Percentiles rank a stretch among this genome's conserved stretches.
Conservation (phyloP, 192 early-diverging fungal genomes). For the Obelidium mucronatum region DNA sequence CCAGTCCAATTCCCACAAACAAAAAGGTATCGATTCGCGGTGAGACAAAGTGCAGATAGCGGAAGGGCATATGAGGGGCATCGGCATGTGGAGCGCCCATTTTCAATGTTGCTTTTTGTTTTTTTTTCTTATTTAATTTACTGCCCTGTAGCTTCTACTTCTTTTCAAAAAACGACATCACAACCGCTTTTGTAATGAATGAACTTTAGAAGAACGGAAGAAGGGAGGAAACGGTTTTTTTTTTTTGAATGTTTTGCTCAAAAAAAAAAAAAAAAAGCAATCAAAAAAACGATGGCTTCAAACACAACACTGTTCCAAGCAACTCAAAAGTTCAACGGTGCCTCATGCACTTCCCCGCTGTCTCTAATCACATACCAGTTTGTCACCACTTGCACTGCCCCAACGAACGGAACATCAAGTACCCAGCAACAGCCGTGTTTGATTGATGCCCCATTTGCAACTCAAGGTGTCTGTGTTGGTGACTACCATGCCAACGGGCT, state of each 20-base stretch:
- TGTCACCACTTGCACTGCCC: not conserved
- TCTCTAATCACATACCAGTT: not conserved
- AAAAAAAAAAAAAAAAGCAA: too few species aligned
- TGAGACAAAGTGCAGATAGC: conserved; percentile 44
- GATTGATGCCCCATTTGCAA: not conserved
- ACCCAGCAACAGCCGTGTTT: not conserved
- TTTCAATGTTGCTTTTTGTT: not conserved
- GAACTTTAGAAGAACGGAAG: not conserved
- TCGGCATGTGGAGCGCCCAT: not conserved
- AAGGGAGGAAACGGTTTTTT: not conserved
- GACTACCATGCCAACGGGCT: not conserved
- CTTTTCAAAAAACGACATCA: not conserved
- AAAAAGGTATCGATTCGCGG: conserved; percentile 47
- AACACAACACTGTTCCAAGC: not conserved
- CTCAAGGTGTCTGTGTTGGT: not conserved
- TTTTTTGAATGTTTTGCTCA: not conserved
- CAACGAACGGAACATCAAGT: not conserved
- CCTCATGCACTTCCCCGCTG: not conserved
- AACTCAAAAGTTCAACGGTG: not conserved
- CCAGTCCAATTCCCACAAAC: conserved; percentile 48
- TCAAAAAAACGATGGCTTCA: not conserved
- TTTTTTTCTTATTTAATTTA: not conserved
- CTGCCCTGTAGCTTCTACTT: not conserved
- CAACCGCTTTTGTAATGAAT: not conserved
- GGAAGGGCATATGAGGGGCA: conserved; percentile 26